Evolutionary conservation across 2,329 filamentous ascomycete genomes (phyloP).

Genomic region (Celoporthe dispersa): DNA sequence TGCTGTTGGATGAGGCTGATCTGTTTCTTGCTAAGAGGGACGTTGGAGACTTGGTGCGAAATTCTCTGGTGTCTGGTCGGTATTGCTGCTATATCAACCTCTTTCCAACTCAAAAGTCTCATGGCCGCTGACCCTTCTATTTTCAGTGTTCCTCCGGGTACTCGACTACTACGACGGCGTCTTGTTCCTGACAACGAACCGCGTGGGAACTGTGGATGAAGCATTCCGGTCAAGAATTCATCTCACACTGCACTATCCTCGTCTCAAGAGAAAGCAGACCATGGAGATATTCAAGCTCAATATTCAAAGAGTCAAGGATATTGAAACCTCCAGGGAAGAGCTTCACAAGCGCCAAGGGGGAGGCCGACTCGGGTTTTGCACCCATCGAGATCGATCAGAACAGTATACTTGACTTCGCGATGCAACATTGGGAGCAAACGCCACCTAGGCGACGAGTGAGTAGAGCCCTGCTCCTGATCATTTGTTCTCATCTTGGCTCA

Average conservation of each 20-base stretch:
- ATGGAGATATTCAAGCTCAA: background rate
- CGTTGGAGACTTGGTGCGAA: background rate
- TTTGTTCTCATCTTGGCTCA: background rate
- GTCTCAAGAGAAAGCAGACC: background rate
- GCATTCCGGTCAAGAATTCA: slow-evolving; percentile 46
- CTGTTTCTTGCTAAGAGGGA: background rate
- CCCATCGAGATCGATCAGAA: background rate
- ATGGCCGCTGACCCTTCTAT: too few relatives aligned
- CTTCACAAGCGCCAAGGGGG: background rate
- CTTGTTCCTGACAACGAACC: slow-evolving; percentile 51
- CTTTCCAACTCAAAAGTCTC: too few relatives aligned
- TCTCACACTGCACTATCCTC: background rate
- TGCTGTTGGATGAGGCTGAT: background rate
- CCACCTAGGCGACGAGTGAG: background rate
- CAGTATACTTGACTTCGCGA: background rate
- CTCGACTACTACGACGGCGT: slow-evolving; percentile 37
- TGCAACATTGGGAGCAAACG: background rate
- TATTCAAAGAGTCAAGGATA: background rate
- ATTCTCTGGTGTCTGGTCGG: background rate
- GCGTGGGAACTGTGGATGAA: slow-evolving; percentile 50
- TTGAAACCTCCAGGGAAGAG: background rate
- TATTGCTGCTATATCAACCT: background rate
- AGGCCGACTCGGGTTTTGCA: background rate
- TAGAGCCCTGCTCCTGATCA: background rate
- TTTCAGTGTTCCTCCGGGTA: slow-evolving; percentile 44